phyloP scores from a whole-genome alignment of 768 basidiomycete genomes.

The Amanita muscaria region DNA sequence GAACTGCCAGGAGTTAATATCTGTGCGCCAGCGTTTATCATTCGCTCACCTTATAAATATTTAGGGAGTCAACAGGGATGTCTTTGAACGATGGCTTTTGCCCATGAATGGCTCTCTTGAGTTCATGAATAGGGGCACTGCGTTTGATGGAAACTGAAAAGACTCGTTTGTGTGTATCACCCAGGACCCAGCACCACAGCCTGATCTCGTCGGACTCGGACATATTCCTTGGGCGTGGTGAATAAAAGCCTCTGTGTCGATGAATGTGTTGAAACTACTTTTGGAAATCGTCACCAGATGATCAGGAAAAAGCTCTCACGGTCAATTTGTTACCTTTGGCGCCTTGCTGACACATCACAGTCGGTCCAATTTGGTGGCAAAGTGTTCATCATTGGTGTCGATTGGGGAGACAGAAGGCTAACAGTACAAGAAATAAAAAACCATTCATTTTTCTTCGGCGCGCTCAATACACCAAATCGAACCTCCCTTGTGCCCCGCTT shows the following conservation, averaged over 20 bases:
- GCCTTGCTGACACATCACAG: conserved; percentile 20
- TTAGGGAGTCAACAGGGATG: not conserved
- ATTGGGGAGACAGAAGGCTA: conserved; percentile 49
- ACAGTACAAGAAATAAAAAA: conserved; percentile 84
- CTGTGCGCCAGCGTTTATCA: conserved; percentile 1
- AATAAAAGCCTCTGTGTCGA: too few relatives aligned
- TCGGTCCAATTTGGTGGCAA: conserved; percentile 59
- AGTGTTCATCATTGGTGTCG: conserved; percentile 65
- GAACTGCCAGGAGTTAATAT: conserved; percentile 1
- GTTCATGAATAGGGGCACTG: not conserved
- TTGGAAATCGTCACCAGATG: conserved; percentile 12
- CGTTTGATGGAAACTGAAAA: conserved; percentile 2
- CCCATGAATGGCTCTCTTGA: conserved; percentile 1
- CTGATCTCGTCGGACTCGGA: too few relatives aligned
- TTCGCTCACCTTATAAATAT: not conserved
- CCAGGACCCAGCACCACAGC: too few relatives aligned
- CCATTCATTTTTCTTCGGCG: conserved; percentile 92
- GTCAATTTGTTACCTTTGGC: too few relatives aligned
- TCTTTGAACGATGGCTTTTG: conserved; percentile 1
- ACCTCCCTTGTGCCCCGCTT: conserved; percentile 90
- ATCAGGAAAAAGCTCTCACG: too few relatives aligned
- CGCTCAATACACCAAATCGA: conserved; percentile 86
- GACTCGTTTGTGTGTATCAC: conserved; percentile 24
- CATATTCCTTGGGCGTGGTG: too few relatives aligned
- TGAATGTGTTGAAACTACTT: not conserved